Evolutionary conservation across 495 filamentous ascomycete species (phyloP), one percentile per base, ranked within the genome.

Genomic region (Aspergillus haitiensis): DNA sequence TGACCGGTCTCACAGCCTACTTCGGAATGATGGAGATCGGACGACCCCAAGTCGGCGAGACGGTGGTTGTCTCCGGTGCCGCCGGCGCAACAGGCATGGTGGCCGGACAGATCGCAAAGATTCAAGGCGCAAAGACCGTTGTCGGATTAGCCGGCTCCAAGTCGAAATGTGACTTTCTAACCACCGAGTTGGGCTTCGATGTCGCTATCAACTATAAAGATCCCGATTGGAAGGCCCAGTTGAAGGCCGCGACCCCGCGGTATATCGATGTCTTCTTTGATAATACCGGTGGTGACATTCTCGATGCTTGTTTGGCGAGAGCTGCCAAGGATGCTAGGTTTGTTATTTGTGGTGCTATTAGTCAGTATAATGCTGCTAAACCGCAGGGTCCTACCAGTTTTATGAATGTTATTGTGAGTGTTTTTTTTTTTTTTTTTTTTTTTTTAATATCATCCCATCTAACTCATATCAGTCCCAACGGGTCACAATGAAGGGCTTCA

Each of bases 21-120:
- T 86, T 86, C 60, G 88, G 88, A 34, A 78, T 90, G 66, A 60
- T 80, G 36, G 74, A 84, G 46, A 75, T 88, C 46, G 87, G 80
- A 8, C 59, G 82, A 44, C 80, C 84, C 9, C 77, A 82, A 48
- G 57, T 72, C 0, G 84, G 82, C 6, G 84, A 89, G 52, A 84
- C 84, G 5, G 85, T 89, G 7, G 86, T 89, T 11, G 81, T 89
- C 0, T 86, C 84, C 18, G 86, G 84, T 1, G 87, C 87, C 5
- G 88, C 88, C 5, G 88, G 88, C 9, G 88, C 87, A 0, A 90
- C 86, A 8, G 88, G 88, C 0, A 84, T 80, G 60, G 78, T 89
- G 1, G 87, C 79, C 11, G 87, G 85, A 5, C 88, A 91, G 73
- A 88, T 89, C 67, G 83, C 83, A 2, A 86, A 84, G 71, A 72